Base-by-base conservation (phyloP, 176 grass and related monocot genomes). In the Puccinellia tenuiflora region DNA sequence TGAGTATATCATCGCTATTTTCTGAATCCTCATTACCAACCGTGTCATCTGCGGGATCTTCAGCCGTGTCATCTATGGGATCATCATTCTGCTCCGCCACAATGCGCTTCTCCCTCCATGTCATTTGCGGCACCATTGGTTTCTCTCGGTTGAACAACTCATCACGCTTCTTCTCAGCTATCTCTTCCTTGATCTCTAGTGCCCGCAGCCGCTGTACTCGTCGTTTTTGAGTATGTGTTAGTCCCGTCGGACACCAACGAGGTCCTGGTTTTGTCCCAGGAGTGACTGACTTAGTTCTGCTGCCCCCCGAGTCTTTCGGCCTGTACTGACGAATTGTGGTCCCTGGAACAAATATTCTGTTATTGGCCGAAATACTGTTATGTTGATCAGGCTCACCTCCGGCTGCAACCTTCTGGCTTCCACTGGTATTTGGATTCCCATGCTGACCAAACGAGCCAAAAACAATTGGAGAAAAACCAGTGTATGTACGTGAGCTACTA, bases 231-330 rank as follows among this genome's bases (percentile, higher is more conserved):
- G 37, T 25, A 3, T 15, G 37, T 13, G 20, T 39, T 1, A 39
- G 3, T 5, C 18, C 34, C 0, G 18, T 0, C 1, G 18, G 18
- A 6, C 34, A n/a, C n/a, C n/a, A n/a, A n/a, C n/a, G n/a, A n/a
- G n/a, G n/a, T n/a, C n/a, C n/a, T n/a, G n/a, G n/a, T n/a, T n/a
- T 11, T 1, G 37, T 69, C 1, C 66, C 66, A 0, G 20, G 21
- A 2, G 9, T 3, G 4, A 69, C 12, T 5, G 18, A 13, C 3
- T 69, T 22, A 22, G 22, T 9, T 8, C 13, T n/a, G 2, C 51
- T 53, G 51, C 38, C 38, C 37, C 38, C 38, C 38, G 6, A 7
- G 38, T 39, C 5, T 7, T 39, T 39, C 38, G 38, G 38, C 38
- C 38, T 39, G 1, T 39, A 7, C 8, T 39, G 38, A 39, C 38